These are phyloP conservation scores for Podospora comata DNA, from an alignment of 495 filamentous ascomycete species.

Conservation along the genomic window DNA sequence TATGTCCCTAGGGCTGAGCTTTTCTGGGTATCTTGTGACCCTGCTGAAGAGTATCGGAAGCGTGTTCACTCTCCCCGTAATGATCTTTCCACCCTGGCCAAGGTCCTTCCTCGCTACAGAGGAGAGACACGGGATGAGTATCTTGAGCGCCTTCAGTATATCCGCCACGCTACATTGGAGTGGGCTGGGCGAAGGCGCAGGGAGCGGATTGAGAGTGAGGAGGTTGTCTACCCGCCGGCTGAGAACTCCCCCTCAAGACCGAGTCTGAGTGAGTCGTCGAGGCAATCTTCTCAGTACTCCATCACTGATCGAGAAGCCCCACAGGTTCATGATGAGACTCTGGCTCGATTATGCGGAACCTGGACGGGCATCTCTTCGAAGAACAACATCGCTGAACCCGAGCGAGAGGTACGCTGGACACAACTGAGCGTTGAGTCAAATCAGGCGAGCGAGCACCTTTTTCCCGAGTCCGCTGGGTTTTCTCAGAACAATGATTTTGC, in stretches of 20 bases:
- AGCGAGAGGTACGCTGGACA: neutral
- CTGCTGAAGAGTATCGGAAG: neutral
- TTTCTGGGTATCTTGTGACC: neutral
- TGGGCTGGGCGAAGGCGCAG: neutral
- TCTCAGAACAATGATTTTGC: neutral
- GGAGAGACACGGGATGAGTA: neutral
- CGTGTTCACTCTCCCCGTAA: slow-evolving; percentile 2
- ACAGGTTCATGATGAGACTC: slow-evolving; percentile 14
- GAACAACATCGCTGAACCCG: neutral
- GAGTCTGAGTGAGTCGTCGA: neutral
- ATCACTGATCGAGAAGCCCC: neutral
- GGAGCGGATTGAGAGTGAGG: neutral
- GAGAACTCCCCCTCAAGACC: neutral
- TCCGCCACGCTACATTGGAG: neutral
- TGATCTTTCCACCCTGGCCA: slow-evolving; percentile 16
- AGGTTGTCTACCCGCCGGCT: neutral
- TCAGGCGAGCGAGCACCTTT: neutral
- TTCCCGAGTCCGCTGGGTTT: neutral
- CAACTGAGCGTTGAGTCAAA: neutral
- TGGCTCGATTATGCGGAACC: slow-evolving; percentile 12
- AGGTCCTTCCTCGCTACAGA: neutral
- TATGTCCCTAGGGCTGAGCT: neutral
- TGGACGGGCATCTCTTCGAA: neutral
- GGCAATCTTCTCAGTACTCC: neutral
- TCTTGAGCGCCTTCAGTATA: neutral